phyloP scores from a whole-genome alignment of 352 stramenopile genomes.

The Globisporangium uncinulatum region DNA sequence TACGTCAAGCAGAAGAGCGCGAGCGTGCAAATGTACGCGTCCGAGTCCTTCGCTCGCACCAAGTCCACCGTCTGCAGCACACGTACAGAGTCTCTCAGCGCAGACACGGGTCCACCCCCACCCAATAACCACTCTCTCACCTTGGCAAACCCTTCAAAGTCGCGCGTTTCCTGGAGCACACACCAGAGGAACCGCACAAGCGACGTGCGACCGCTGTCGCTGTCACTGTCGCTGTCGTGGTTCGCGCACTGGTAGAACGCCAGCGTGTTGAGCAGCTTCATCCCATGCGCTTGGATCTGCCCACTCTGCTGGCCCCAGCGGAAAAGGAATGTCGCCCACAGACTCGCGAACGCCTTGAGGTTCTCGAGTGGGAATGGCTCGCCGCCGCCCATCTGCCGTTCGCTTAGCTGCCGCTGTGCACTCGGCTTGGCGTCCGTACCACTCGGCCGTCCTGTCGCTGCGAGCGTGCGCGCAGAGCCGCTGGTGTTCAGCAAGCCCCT shows the following conservation, averaged over 20 bases:
- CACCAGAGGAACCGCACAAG: conserved; percentile 56
- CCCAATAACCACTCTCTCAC: conserved; percentile 12
- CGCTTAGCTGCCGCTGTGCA: conserved; percentile 7
- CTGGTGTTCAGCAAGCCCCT: conserved; percentile 29
- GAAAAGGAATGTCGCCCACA: conserved; percentile 53
- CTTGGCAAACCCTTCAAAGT: conserved; percentile 48
- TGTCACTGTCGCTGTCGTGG: not conserved
- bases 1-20: conserved; percentile 55
- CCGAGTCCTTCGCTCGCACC: conserved; percentile 26
- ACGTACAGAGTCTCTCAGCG: not conserved
- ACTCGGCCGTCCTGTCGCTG: conserved; percentile 10
- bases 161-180: conserved; percentile 46
- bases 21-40: conserved; percentile 44
- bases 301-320: conserved; percentile 42
- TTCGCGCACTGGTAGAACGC: conserved; percentile 43
- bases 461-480: conserved; percentile 30
- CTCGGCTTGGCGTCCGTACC: not conserved
- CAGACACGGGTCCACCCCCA: not conserved
- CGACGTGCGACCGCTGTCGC: conserved; percentile 14
- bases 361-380: conserved; percentile 40
- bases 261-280: conserved; percentile 54
- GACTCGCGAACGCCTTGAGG: conserved; percentile 32
- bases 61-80: conserved; percentile 33
- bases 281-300: conserved; percentile 31
- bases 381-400: not conserved